These are phyloP conservation scores for Talaromyces trachyspermus DNA, from an alignment of 495 filamentous ascomycete genomes.

Conservation along the genomic window DNA sequence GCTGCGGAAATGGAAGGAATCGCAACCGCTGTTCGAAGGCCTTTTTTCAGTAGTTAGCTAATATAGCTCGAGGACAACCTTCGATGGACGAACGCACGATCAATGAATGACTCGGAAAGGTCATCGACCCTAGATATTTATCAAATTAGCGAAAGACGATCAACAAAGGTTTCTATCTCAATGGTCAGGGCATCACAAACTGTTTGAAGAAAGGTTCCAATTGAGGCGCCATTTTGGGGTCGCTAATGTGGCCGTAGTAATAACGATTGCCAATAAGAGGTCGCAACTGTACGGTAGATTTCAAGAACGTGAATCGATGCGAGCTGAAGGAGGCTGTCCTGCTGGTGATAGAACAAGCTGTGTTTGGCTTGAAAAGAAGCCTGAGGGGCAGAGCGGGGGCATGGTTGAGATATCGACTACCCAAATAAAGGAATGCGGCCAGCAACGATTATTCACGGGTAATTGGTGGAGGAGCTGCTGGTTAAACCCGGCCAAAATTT, in stretches of 20 bases:
- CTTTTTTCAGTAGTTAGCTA: constrained; percentile 23
- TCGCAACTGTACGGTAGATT: not conserved
- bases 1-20: constrained; percentile 95
- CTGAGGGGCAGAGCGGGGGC: constrained; percentile 7
- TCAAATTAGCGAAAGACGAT: not conserved
- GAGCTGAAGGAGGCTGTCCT: constrained; percentile 1
- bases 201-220: constrained; percentile 79
- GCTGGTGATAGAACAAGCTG: not conserved
- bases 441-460: too few species aligned
- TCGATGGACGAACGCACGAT: constrained; percentile 47
- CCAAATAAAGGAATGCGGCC: too few species aligned
- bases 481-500: too few species aligned
- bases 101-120: constrained; percentile 76
- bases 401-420: too few species aligned
- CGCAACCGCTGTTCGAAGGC: constrained; percentile 80
- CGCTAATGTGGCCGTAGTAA: constrained; percentile 39
- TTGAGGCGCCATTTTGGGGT: constrained; percentile 71
- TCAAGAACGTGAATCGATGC: constrained; percentile 10
- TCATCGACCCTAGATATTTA: constrained; percentile 57
- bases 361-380: not conserved
- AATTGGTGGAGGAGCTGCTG: too few species aligned
- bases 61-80: not conserved
- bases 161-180: too few species aligned
- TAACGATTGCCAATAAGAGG: constrained; percentile 20
- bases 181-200: too few species aligned